Evolutionary conservation across 495 filamentous ascomycete genomes (phyloP).

Genomic region (Penicillium steckii): DNA sequence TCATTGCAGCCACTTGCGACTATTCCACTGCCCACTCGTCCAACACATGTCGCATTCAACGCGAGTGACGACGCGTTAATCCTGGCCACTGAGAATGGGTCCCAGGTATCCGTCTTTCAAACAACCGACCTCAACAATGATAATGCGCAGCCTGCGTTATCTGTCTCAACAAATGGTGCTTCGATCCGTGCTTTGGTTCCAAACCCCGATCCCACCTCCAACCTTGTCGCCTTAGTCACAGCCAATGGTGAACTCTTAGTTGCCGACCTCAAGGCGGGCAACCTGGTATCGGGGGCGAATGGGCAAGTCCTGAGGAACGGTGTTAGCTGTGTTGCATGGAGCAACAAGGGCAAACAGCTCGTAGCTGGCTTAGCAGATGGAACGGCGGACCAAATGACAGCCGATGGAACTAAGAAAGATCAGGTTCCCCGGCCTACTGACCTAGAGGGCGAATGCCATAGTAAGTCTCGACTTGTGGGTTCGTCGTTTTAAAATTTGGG

Average conservation of each 20-base stretch:
- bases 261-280: conserved; percentile 71
- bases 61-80: conserved; percentile 81
- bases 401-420: conserved; percentile 70
- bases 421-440: conserved; percentile 75
- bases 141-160: conserved; percentile 63
- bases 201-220: conserved; percentile 67
- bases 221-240: conserved; percentile 75
- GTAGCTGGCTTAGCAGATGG: conserved; percentile 86
- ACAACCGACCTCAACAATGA: conserved; percentile 63
- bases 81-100: conserved; percentile 76
- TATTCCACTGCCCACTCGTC: conserved; percentile 66
- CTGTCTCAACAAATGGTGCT: conserved; percentile 73
- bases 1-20: conserved; percentile 72
- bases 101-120: conserved; percentile 81
- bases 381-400: conserved; percentile 77
- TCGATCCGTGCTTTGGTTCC: conserved; percentile 72
- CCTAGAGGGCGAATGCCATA: conserved; percentile 63
- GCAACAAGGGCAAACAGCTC: conserved; percentile 86
- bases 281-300: conserved; percentile 56
- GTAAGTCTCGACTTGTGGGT: conserved; percentile 36
- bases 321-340: conserved; percentile 89
- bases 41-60: conserved; percentile 89
- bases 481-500: background rate
- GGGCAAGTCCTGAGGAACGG: conserved; percentile 67
- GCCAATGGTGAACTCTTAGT: conserved; percentile 76